A percentile compares a stretch with the other conserved stretches of the same genome.
phyloP scores from a whole-genome alignment of 164 flowering plant genomes.

The Paratinospora sagittata region DNA sequence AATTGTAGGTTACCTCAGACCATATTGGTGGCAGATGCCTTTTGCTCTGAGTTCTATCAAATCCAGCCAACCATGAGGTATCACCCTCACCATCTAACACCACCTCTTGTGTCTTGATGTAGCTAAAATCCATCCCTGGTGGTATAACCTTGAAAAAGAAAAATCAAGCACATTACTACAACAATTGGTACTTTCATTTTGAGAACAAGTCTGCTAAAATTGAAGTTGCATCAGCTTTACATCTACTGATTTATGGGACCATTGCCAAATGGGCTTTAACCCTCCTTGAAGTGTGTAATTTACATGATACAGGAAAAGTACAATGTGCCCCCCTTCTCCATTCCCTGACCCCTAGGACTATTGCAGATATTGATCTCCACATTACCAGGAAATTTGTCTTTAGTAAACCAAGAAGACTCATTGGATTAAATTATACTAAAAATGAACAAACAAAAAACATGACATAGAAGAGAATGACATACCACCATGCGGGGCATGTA shows the following conservation, averaged over 20 bases:
- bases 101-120: conserved; percentile 47
- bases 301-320: too few species aligned
- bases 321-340: too few species aligned
- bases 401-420: too few species aligned
- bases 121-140: conserved; percentile 87
- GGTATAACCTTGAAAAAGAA: conserved; percentile 55
- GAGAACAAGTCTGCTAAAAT: not conserved
- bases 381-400: too few species aligned
- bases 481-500: conserved; percentile 90
- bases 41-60: conserved; percentile 42
- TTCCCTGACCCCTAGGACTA: too few species aligned
- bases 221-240: not conserved
- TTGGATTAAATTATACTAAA: not conserved
- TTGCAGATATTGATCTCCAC: too few species aligned
- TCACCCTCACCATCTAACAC: conserved; percentile 54
- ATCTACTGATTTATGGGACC: not conserved
- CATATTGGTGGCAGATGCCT: conserved; percentile 61
- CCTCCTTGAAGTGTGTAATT: not conserved
- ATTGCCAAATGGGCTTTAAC: not conserved
- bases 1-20: conserved; percentile 51
- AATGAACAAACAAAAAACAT: not conserved
- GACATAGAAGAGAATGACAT: conserved; percentile 9
- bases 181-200: not conserved
- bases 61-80: conserved; percentile 45
- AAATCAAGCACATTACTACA: not conserved